Base-by-base conservation (phyloP, 768 basidiomycete species). In the Boletus coccyginus region DNA sequence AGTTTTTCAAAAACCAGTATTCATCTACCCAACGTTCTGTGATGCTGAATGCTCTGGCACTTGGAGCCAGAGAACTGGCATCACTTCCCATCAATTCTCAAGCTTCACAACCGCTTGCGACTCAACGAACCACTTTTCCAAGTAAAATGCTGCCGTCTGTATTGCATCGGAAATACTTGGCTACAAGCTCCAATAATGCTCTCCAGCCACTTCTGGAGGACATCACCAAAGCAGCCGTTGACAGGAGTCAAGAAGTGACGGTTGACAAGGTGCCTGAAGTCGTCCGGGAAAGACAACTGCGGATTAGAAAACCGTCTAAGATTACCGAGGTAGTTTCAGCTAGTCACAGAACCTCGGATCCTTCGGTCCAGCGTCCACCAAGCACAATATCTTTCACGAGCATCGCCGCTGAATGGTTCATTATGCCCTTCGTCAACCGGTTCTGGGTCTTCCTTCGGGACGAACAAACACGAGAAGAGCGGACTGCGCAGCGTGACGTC, bases 401-500 rank as follows among this genome's bases (percentile, higher is more conserved):
- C 50, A 74, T 98, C 29, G 93, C 94, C 0, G 90, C 90, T 0
- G 92, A 94, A 66, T 86, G 75, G 72, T 98, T 98, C 74, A 82
- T 97, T 49, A 83, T 87, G 56, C 97, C 97, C 0, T 76, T 98
- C 50, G 82, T 98, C 73, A 89, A 94, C 62, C 83, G 87, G n/a
- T 97, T 98, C 73, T 99, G 94, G 94, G 67, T 80, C n/a, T 92
- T 95, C 73, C 82, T 97, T 44, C 84, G 90, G 8, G 93, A 96
- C 62, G 87, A 91, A 64, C 85, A 90, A 62, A 78, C 82, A 3
- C 80, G 92, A 38, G 90, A 93, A 65, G 81, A 83, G 50, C 81
- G 90, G 41, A 87, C 87, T 3, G 77, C 81, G 3, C 78, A 79
- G 40, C 77, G 77, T n/a, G 73, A 80, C 29, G 75, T 74, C n/a